phyloP scores from a whole-genome alignment of 2,329 filamentous ascomycete genomes.

The Elsinoe necatrix region DNA sequence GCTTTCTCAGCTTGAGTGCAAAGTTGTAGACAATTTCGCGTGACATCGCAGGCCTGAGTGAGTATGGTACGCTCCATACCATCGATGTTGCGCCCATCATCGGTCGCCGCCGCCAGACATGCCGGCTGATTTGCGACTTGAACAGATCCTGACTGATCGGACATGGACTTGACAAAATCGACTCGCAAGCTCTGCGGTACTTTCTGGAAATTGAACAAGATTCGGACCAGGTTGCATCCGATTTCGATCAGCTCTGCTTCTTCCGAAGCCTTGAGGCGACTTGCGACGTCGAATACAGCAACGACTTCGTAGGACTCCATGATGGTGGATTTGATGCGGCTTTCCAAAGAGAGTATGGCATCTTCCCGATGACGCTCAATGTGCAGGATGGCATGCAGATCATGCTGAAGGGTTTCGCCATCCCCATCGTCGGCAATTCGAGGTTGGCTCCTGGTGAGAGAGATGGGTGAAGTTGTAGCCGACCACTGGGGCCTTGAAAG shows the following conservation, averaged over 20 bases:
- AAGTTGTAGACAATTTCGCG: neutral
- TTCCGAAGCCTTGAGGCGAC: neutral
- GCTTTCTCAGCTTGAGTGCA: neutral
- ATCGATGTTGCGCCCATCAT: conserved; percentile 11
- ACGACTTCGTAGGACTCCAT: conserved; percentile 7
- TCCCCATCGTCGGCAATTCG: neutral
- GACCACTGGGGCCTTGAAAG: neutral
- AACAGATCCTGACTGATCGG: neutral
- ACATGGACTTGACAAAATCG: neutral
- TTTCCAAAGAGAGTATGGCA: neutral
- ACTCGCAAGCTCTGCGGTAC: conserved; percentile 13
- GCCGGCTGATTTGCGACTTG: neutral
- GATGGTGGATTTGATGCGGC: neutral
- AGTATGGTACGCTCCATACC: conserved; percentile 10
- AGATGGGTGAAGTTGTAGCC: neutral
- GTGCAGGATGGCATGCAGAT: neutral
- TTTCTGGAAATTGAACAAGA: neutral
- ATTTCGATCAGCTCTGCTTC: neutral
- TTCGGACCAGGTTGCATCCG: conserved; percentile 4
- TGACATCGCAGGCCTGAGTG: neutral
- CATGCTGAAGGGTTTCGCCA: neutral
- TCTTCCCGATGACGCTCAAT: neutral
- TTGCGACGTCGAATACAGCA: neutral
- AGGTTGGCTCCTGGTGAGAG: neutral
- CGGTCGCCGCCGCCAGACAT: conserved; percentile 1